These are phyloP conservation scores for Williopsis jadinii DNA, from an alignment of 1,139 yeast species.

Conservation along the genomic window DNA sequence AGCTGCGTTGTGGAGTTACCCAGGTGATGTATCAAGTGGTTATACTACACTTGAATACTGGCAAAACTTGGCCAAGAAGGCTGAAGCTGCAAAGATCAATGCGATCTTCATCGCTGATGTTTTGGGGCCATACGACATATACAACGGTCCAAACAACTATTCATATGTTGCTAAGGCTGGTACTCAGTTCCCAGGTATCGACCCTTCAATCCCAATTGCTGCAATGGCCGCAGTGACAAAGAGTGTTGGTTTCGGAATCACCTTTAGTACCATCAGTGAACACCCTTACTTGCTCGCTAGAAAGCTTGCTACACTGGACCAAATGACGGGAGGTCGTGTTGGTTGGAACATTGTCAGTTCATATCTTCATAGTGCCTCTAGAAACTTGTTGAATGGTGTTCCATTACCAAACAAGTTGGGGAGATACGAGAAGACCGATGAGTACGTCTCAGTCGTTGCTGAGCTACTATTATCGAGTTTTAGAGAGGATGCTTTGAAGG, in stretches of 20 bases:
- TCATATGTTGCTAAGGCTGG: conserved; percentile 29
- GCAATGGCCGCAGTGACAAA: conserved; percentile 37
- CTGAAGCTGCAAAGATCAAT: conserved; percentile 35
- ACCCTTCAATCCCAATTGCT: conserved; percentile 30
- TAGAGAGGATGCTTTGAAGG: conserved; percentile 34
- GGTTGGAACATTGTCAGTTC: conserved; percentile 40
- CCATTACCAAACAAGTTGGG: conserved; percentile 32
- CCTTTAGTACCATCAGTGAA: conserved; percentile 35
- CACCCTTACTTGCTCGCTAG: conserved; percentile 35
- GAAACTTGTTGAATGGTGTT: conserved; percentile 28
- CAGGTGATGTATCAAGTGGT: conserved; percentile 27
- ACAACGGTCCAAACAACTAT: conserved; percentile 27
- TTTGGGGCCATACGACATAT: conserved; percentile 32
- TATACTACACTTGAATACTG: conserved; percentile 35
- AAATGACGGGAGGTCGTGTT: conserved; percentile 33
- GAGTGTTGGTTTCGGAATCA: conserved; percentile 33
- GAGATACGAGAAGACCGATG: conserved; percentile 33
- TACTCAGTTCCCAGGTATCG: conserved; percentile 32
- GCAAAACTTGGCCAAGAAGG: conserved; percentile 28
- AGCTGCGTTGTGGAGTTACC: conserved; percentile 34
- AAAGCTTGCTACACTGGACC: conserved; percentile 34
- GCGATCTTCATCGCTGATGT: conserved; percentile 38
- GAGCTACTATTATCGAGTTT: conserved; percentile 32
- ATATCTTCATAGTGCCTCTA: conserved; percentile 29
- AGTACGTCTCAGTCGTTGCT: conserved; percentile 31